Evolutionary conservation across 2,329 filamentous ascomycete species (phyloP).

Genomic region (Fusarium camptoceras): DNA sequence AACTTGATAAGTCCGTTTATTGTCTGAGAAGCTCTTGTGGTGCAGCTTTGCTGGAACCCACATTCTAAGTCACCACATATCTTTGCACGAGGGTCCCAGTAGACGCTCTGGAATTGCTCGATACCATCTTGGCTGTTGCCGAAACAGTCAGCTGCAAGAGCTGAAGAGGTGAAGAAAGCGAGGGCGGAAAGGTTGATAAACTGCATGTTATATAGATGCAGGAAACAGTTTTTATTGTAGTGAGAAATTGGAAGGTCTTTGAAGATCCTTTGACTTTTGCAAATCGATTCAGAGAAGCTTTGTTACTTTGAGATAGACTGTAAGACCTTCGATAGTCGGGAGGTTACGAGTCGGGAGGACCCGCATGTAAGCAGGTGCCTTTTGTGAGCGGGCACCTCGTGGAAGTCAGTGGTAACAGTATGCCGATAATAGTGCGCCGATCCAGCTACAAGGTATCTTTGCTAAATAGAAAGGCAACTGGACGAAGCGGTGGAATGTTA

Average conservation of each 20-base stretch:
- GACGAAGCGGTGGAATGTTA: neutral
- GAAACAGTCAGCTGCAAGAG: slow-evolving; percentile 23
- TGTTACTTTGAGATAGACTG: neutral
- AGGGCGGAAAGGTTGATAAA: slow-evolving; percentile 21
- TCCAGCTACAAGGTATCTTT: neutral
- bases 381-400: neutral
- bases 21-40: neutral
- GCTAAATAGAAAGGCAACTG: no score
- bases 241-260: fast-evolving
- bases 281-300: neutral
- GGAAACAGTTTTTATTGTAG: neutral
- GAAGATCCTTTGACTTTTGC: neutral
- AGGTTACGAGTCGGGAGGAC: neutral
- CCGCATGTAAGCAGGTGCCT: neutral
- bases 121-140: slow-evolving; percentile 5
- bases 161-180: neutral
- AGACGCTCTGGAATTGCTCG: slow-evolving; percentile 5
- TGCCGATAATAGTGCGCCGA: neutral
- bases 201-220: slow-evolving; percentile 1
- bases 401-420: neutral
- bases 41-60: slow-evolving; percentile 25
- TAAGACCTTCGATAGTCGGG: no score
- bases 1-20: neutral
- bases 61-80: slow-evolving; percentile 28
- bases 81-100: slow-evolving; percentile 27